Evolutionary conservation across 331 rosid genomes (phyloP), one percentile per base, ranked within the genome.

Genomic region (Pyracantha coccinea): DNA sequence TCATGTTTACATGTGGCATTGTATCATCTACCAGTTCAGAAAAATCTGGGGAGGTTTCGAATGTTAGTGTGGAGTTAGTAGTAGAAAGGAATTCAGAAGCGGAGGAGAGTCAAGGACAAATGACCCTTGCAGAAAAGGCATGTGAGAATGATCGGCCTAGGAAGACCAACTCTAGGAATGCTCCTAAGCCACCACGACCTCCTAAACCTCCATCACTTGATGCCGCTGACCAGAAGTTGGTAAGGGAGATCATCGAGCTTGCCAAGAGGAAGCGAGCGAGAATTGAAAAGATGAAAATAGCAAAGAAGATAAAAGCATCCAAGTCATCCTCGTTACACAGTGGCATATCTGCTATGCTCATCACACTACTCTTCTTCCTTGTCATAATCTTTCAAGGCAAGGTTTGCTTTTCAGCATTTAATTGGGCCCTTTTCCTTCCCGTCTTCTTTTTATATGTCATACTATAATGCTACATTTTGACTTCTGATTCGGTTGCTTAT

Each of bases 201-300:
- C 96, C 96, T 7, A 88, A 74, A 57, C 96, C 90, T 45, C 93
- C 97, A 28, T 83, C 82, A 27, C 63, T 91, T 53, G 88, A 88
- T 82, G 90, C 88, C 8, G 91, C 87, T 65, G 93, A 91, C 71
- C 75, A 72, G 74, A 86, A 75, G 85, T 83, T 80, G 77, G 88
- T 89, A 27, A 85, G 84, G 85, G 91, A 88, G 68, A 81, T 91
- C 19, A 73, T 84, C 1, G 88, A 86, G 72, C 81, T 85, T 24
- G 95, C 96, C 7, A 83, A 79, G 85, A 86, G 79, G 80, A 91
- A 89, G 75, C 91, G 96, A 19, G 93, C 85, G 4, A 80, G 90
- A 76, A 70, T 77, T 21, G 85, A 88, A 88, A 81, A 83, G 77
- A 79, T 84, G 79, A 87, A 85, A 50, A 92, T 86, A 6, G 76